A percentile compares a stretch with the other conserved stretches of the same genome.
Evolutionary conservation across 306 rosid genomes (phyloP).

Genomic region (Argentina anserina): DNA sequence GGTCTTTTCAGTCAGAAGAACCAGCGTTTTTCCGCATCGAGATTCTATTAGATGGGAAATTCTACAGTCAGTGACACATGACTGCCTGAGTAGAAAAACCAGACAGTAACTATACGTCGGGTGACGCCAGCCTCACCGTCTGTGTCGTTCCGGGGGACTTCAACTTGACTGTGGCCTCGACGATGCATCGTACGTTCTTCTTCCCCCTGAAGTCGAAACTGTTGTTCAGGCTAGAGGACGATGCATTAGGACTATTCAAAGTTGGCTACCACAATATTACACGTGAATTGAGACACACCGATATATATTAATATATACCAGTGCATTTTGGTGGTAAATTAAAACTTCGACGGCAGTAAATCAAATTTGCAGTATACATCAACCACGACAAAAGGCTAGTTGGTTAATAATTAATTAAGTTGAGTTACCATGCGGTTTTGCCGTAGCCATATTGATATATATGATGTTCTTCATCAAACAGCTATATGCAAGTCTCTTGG

Average conservation of each 20-base stretch:
- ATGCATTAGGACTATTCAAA: not conserved
- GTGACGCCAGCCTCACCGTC: constrained; percentile 35
- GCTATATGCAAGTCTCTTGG: too few species aligned
- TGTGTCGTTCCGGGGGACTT: not conserved
- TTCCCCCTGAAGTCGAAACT: not conserved
- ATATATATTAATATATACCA: too few species aligned
- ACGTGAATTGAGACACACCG: too few species aligned
- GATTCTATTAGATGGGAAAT: not conserved
- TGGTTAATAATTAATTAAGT: too few species aligned
- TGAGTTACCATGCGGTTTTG: too few species aligned
- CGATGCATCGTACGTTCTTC: not conserved
- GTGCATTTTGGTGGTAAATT: too few species aligned
- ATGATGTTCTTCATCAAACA: too few species aligned
- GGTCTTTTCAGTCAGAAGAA: constrained; percentile 37
- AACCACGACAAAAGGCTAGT: too few species aligned
- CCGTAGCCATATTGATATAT: too few species aligned
- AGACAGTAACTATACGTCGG: constrained; percentile 29
- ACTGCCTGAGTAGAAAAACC: constrained; percentile 4
- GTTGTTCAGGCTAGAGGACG: not conserved
- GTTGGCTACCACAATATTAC: not conserved
- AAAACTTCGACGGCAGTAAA: too few species aligned
- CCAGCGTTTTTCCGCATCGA: not conserved
- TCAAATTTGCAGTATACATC: too few species aligned
- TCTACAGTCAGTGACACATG: constrained; percentile 21
- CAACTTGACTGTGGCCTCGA: constrained; percentile 10